A percentile compares a stretch with the other conserved stretches of the same genome.
Evolutionary conservation across 202 grass and related monocot genomes (phyloP).

Genomic region (Schoenoplectus triqueter): DNA sequence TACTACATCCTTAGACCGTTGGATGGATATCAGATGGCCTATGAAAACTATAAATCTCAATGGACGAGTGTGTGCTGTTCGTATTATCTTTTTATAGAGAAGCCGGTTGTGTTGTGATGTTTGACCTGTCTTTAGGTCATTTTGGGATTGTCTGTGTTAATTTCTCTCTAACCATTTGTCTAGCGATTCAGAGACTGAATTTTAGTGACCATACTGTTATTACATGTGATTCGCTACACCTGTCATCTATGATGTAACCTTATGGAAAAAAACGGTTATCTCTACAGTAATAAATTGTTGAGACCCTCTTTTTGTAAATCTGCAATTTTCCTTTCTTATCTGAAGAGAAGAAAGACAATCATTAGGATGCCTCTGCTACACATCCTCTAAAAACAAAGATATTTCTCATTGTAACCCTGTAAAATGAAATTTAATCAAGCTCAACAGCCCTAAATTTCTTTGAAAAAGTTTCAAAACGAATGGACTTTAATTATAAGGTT

Average conservation of each 20-base stretch:
- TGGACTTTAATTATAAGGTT: background rate
- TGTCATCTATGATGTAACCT: too few relatives aligned
- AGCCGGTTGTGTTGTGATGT: constrained; percentile 23
- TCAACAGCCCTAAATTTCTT: background rate
- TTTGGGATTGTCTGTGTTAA: constrained; percentile 2
- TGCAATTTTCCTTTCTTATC: constrained; percentile 13
- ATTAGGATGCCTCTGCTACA: constrained; percentile 18
- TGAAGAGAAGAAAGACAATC: background rate
- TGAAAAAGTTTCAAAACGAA: background rate
- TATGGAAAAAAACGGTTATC: background rate
- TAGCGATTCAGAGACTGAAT: background rate
- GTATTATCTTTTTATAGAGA: constrained; percentile 30
- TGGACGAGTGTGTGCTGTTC: background rate
- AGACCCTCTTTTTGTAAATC: constrained; percentile 6
- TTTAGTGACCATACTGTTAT: background rate
- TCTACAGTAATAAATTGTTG: constrained; percentile 27
- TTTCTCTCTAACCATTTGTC: background rate
- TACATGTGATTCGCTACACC: background rate
- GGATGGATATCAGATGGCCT: constrained; percentile 15
- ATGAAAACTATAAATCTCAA: background rate
- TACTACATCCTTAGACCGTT: background rate
- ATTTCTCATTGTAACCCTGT: background rate
- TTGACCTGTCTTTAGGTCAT: constrained; percentile 32
- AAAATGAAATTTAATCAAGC: constrained; percentile 8
- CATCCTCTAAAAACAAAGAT: background rate